phyloP scores from a whole-genome alignment of 2,329 filamentous ascomycete species.

The Ascochyta pisi region DNA sequence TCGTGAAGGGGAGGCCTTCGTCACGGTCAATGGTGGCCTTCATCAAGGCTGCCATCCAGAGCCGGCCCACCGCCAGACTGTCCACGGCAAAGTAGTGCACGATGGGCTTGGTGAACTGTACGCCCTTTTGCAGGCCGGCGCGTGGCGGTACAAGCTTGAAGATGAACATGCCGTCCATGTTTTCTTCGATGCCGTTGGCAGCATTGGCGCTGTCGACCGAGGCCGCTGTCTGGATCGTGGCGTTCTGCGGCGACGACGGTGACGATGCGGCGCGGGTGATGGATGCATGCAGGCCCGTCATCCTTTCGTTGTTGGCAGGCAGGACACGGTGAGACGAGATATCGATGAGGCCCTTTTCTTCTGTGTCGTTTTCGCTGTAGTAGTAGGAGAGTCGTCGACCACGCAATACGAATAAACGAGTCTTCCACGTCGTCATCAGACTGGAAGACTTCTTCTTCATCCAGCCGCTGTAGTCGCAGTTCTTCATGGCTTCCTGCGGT shows the following conservation, averaged over 20 bases:
- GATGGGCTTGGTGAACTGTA: conserved; percentile 96
- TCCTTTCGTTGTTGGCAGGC: conserved; percentile 86
- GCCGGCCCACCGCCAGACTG: conserved; percentile 81
- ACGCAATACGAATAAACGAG: conserved; percentile 91
- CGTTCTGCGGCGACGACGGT: conserved; percentile 62
- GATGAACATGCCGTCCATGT: conserved; percentile 79
- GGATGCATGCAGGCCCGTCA: conserved; percentile 90
- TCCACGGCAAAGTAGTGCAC: conserved; percentile 98
- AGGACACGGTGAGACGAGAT: conserved; percentile 98
- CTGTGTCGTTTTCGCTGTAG: conserved; percentile 88
- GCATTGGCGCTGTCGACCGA: conserved; percentile 45
- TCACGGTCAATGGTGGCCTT: conserved; percentile 98
- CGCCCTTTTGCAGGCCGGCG: conserved; percentile 82
- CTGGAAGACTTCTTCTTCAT: conserved; percentile 99
- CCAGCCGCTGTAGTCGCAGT: conserved; percentile 95
- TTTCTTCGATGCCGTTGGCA: conserved; percentile 48
- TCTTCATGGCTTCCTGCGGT: conserved; percentile 82
- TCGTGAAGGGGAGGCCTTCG: conserved; percentile 75
- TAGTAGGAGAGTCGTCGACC: conserved; percentile 93
- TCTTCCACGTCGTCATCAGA: conserved; percentile 97
- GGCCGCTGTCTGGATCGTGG: conserved; percentile 50
- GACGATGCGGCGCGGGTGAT: conserved; percentile 83
- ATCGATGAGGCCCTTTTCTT: conserved; percentile 95
- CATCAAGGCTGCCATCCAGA: conserved; percentile 99
- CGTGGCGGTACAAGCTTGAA: conserved; percentile 97